Percentiles rank a stretch among this genome's conserved stretches.
phyloP scores from a whole-genome alignment of 345 rosid genomes.

The Nasturtium officinale region DNA sequence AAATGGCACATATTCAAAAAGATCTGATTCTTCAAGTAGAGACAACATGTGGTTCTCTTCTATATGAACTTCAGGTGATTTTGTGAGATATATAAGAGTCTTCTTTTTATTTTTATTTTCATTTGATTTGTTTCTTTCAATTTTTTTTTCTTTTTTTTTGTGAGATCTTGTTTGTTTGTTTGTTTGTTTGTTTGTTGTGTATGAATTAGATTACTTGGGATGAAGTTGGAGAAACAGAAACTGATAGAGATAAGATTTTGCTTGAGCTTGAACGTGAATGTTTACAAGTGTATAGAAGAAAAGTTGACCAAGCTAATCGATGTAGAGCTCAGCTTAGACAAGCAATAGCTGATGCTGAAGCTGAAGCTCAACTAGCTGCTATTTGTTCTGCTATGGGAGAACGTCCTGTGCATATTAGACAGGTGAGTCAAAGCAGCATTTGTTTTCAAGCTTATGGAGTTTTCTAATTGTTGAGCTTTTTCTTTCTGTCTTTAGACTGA shows the following conservation, averaged over 20 bases:
- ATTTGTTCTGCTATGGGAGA: slow-evolving; percentile 92
- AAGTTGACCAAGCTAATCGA: slow-evolving; percentile 83
- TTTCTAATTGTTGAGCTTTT: background rate
- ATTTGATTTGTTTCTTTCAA: slow-evolving; percentile 1
- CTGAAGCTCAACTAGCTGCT: slow-evolving; percentile 88
- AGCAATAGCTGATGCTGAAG: slow-evolving; percentile 86
- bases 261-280: slow-evolving; percentile 95
- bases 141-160: too few relatives aligned
- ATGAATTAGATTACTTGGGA: slow-evolving; percentile 80
- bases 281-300: slow-evolving; percentile 89
- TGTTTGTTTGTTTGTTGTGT: background rate
- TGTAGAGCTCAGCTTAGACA: slow-evolving; percentile 87
- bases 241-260: slow-evolving; percentile 85
- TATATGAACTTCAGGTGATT: slow-evolving; percentile 82
- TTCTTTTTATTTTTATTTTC: background rate
- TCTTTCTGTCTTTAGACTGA: slow-evolving; percentile 57
- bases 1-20: slow-evolving; percentile 52
- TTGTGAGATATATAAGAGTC: background rate
- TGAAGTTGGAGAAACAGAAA: slow-evolving; percentile 90
- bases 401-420: slow-evolving; percentile 84
- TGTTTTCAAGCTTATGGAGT: background rate
- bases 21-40: slow-evolving; percentile 68
- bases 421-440: slow-evolving; percentile 53
- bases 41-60: slow-evolving; percentile 82
- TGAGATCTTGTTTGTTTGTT: slow-evolving; percentile 1